Conservation (phyloP, 768 basidiomycete genomes). For the Tulasnella sp. region DNA sequence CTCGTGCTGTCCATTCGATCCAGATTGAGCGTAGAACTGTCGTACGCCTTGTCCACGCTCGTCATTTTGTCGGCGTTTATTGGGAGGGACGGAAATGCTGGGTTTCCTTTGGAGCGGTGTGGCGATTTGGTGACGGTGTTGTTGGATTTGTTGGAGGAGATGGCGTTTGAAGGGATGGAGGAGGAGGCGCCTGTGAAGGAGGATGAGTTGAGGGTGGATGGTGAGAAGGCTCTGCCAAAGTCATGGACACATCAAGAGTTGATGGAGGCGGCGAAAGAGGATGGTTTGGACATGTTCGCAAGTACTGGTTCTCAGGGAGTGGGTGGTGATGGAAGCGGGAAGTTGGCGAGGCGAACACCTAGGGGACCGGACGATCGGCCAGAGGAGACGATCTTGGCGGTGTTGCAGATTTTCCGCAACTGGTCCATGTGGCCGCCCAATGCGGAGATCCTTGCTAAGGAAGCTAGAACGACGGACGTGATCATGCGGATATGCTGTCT, state of each 20-base stretch:
- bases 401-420: conserved; percentile 78
- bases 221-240: conserved; percentile 18
- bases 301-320: conserved; percentile 29
- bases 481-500: conserved; percentile 59
- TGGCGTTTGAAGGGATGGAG: conserved; percentile 49
- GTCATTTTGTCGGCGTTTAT: conserved; percentile 70
- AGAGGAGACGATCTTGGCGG: conserved; percentile 54
- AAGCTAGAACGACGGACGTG: conserved; percentile 52
- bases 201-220: background rate
- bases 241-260: conserved; percentile 60
- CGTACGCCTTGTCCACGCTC: conserved; percentile 83
- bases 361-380: conserved; percentile 47
- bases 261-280: conserved; percentile 46
- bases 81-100: conserved; percentile 36
- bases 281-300: conserved; percentile 39
- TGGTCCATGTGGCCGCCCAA: conserved; percentile 70
- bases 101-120: conserved; percentile 68
- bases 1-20: conserved; percentile 89
- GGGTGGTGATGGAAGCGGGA: background rate
- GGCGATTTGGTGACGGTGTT: conserved; percentile 76
- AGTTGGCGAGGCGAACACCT: background rate
- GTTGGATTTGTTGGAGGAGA: conserved; percentile 76
- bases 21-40: conserved; percentile 68
- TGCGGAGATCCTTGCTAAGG: conserved; percentile 48
- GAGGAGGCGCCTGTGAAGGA: conserved; percentile 20